Evolutionary conservation across 176 grass and related monocot genomes (phyloP).

Genomic region (Lolium multiflorum): DNA sequence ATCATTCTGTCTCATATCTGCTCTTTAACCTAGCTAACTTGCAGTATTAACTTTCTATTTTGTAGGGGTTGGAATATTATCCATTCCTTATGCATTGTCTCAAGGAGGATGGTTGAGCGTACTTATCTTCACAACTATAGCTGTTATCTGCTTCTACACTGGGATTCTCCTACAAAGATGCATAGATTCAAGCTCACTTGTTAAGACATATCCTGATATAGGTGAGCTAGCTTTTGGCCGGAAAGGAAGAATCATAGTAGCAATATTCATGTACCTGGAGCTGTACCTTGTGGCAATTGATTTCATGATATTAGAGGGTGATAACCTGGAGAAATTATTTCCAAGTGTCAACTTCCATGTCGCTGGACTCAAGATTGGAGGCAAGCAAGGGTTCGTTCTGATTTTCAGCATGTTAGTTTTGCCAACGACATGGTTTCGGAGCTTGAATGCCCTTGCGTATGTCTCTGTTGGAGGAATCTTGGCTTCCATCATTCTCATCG

Average conservation of each 20-base stretch:
- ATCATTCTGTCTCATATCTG: slow-evolving; percentile 5
- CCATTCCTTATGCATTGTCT: slow-evolving; percentile 82
- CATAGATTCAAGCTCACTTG: slow-evolving; percentile 70
- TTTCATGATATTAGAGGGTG: slow-evolving; percentile 93
- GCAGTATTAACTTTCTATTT: slow-evolving; percentile 9
- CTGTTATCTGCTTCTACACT: slow-evolving; percentile 78
- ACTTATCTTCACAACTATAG: slow-evolving; percentile 60
- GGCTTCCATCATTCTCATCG: slow-evolving; percentile 67
- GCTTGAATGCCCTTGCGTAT: slow-evolving; percentile 75
- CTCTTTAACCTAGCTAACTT: slow-evolving; percentile 20
- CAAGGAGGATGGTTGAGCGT: slow-evolving; percentile 89
- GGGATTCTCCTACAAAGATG: slow-evolving; percentile 81
- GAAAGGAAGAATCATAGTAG: slow-evolving; percentile 60
- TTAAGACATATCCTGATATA: slow-evolving; percentile 89
- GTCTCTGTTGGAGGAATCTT: slow-evolving; percentile 71
- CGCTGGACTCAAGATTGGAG: slow-evolving; percentile 56
- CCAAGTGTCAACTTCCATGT: slow-evolving; percentile 59
- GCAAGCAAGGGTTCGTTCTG: slow-evolving; percentile 82
- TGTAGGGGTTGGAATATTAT: slow-evolving; percentile 79
- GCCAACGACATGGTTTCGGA: slow-evolving; percentile 86
- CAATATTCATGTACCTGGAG: slow-evolving; percentile 68
- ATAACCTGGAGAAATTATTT: slow-evolving; percentile 92
- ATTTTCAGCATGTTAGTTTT: slow-evolving; percentile 69
- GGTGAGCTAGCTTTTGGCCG: slow-evolving; percentile 74
- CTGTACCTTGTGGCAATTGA: slow-evolving; percentile 75